Evolutionary conservation across 2,329 filamentous ascomycete genomes (phyloP).

Genomic region (Pseudopyrenochaeta lycopersici): DNA sequence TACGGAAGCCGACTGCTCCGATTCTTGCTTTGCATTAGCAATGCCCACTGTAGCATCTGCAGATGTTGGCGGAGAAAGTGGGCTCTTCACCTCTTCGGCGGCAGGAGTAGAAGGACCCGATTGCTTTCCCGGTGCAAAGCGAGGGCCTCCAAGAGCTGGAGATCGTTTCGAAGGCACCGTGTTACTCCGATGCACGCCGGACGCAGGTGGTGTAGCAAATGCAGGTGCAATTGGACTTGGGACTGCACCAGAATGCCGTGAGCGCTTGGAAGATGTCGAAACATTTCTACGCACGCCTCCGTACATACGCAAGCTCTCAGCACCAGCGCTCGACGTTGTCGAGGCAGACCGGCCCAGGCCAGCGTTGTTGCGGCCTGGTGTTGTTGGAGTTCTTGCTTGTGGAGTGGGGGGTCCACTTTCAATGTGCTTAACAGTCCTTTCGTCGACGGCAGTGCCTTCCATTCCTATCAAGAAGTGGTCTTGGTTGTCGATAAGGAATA

Average conservation of each 20-base stretch:
- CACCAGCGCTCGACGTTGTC: constrained; percentile 72
- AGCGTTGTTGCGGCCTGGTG: constrained; percentile 60
- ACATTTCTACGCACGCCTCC: constrained; percentile 85
- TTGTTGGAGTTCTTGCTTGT: constrained; percentile 60
- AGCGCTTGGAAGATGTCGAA: constrained; percentile 90
- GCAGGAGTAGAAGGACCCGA: constrained; percentile 63
- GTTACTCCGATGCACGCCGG: constrained; percentile 80
- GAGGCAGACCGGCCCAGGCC: constrained; percentile 80
- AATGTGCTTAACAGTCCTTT: constrained; percentile 72
- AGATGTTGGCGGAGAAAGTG: constrained; percentile 25
- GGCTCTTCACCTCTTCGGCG: constrained; percentile 37
- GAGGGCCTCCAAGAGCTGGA: constrained; percentile 65
- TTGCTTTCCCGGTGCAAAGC: constrained; percentile 53
- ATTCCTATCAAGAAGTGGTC: constrained; percentile 98
- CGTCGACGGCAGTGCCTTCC: constrained; percentile 98
- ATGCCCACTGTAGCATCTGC: constrained; percentile 16
- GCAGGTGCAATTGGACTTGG: constrained; percentile 66
- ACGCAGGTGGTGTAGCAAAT: constrained; percentile 51
- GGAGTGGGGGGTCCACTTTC: constrained; percentile 72
- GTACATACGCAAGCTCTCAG: constrained; percentile 84
- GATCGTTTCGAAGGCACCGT: constrained; percentile 93
- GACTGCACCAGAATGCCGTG: constrained; percentile 75
- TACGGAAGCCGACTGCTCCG: constrained; percentile 5
- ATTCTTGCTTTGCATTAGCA: constrained; percentile 15
- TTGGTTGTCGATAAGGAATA: constrained; percentile 98